These are phyloP conservation scores for Aspergillus fumigatus DNA, from an alignment of 2,329 filamentous ascomycete species.

Conservation along the genomic window DNA sequence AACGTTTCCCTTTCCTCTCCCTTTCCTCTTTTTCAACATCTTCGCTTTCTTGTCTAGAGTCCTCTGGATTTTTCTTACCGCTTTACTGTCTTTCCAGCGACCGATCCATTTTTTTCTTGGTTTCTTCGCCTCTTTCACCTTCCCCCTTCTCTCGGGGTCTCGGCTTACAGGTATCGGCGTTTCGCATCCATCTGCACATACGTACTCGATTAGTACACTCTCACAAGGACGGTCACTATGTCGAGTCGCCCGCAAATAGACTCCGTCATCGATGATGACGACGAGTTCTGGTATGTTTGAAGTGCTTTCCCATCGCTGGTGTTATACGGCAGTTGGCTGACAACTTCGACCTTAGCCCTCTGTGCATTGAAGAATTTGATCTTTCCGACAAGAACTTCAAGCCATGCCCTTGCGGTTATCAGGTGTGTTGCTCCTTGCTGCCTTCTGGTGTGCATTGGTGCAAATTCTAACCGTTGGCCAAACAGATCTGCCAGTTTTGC, in stretches of 20 bases:
- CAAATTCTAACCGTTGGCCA: slow-evolving; percentile 6
- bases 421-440: slow-evolving; percentile 57
- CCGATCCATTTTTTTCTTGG: slow-evolving; percentile 19
- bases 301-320: neutral
- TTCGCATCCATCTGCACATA: slow-evolving; percentile 16
- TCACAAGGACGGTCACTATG: slow-evolving; percentile 32
- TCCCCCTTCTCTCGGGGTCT: slow-evolving; percentile 10
- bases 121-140: slow-evolving; percentile 16
- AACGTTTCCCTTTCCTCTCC: slow-evolving; percentile 15
- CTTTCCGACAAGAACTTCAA: slow-evolving; percentile 95
- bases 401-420: slow-evolving; percentile 95
- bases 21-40: slow-evolving; percentile 12
- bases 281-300: slow-evolving; percentile 43
- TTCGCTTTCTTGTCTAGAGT: slow-evolving; percentile 5
- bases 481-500: slow-evolving; percentile 96
- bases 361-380: slow-evolving; percentile 99
- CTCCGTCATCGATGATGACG: slow-evolving; percentile 48
- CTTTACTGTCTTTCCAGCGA: neutral
- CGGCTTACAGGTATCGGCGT: slow-evolving; percentile 19
- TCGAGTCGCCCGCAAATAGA: slow-evolving; percentile 44
- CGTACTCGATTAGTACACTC: slow-evolving; percentile 19
- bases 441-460: slow-evolving; percentile 5
- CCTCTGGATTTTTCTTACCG: slow-evolving; percentile 11
- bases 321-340: slow-evolving; percentile 16
- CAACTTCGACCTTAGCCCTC: slow-evolving; percentile 58